A percentile compares a stretch with the other conserved stretches of the same genome.
Conservation (phyloP, 257 asterid genomes). For the Ajuga chamaepitys region DNA sequence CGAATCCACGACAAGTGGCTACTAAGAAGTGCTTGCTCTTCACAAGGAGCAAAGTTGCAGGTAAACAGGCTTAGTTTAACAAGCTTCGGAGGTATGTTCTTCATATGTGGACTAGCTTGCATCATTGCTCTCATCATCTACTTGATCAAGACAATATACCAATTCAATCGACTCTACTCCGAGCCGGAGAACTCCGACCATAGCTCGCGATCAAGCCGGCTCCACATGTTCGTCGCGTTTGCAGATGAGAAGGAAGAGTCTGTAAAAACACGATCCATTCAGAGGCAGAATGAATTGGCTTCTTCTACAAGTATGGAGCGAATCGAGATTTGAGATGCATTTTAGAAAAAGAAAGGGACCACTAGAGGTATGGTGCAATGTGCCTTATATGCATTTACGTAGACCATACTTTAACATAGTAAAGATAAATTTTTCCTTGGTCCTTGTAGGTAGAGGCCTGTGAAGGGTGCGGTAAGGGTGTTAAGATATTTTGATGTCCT, state of each 20-base stretch:
- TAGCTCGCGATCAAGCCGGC: slow-evolving; percentile 23
- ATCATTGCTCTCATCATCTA: slow-evolving; percentile 35
- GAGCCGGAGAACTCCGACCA: slow-evolving; percentile 12
- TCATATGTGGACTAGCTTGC: slow-evolving; percentile 36
- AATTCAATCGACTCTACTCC: slow-evolving; percentile 19
- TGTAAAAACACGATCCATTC: slow-evolving; percentile 17
- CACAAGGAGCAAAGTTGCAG: slow-evolving; percentile 33
- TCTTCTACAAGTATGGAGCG: not conserved
- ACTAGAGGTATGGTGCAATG: too few species aligned
- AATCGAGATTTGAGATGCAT: too few species aligned
- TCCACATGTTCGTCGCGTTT: slow-evolving; percentile 43
- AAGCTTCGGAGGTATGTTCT: slow-evolving; percentile 46
- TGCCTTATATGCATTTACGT: too few species aligned
- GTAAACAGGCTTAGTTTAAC: slow-evolving; percentile 38
- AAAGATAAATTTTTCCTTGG: too few species aligned
- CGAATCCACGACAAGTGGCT: slow-evolving; percentile 57
- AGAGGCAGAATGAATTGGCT: not conserved
- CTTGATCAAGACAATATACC: slow-evolving; percentile 20
- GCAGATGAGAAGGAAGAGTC: slow-evolving; percentile 46
- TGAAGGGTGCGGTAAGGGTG: too few species aligned
- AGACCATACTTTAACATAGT: too few species aligned
- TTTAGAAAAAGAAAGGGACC: too few species aligned
- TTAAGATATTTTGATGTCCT: too few species aligned
- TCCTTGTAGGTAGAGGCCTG: too few species aligned
- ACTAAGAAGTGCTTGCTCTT: slow-evolving; percentile 41